Conservation (phyloP, 2,329 filamentous ascomycete genomes). For the Coniosporium uncinatum region DNA sequence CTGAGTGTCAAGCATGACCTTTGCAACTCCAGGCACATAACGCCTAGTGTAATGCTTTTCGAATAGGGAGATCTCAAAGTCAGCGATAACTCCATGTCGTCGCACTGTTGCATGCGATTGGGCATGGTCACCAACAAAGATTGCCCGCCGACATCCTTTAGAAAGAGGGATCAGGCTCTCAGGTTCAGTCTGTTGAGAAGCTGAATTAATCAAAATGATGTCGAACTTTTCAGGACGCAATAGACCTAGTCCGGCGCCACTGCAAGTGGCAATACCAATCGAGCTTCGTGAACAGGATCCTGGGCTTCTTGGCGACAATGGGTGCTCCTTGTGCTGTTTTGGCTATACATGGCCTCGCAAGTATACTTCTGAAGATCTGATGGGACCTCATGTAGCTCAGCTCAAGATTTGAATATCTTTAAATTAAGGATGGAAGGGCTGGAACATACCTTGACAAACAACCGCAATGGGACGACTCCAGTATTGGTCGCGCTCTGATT, state of each 20-base stretch:
- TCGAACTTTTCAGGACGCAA: conserved; percentile 30
- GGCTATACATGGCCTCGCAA: conserved; percentile 24
- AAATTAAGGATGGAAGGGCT: background rate
- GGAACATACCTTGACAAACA: conserved; percentile 14
- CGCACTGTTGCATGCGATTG: conserved; percentile 38
- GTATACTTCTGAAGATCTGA: conserved; percentile 13
- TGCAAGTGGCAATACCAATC: conserved; percentile 38
- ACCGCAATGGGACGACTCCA: conserved; percentile 11
- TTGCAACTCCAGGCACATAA: conserved; percentile 12
- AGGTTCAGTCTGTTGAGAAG: conserved; percentile 40
- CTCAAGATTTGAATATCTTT: background rate
- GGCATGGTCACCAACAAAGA: conserved; percentile 40
- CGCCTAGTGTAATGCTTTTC: conserved; percentile 29
- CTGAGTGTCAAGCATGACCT: conserved; percentile 37
- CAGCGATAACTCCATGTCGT: conserved; percentile 22
- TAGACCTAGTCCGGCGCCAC: conserved; percentile 33
- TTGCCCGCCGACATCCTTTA: conserved; percentile 34
- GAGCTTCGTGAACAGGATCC: conserved; percentile 24
- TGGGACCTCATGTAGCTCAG: conserved; percentile 17
- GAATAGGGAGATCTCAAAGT: conserved; percentile 36
- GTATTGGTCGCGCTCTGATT: conserved; percentile 4
- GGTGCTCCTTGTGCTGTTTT: conserved; percentile 19
- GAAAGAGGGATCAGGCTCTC: conserved; percentile 31
- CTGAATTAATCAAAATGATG: conserved; percentile 38
- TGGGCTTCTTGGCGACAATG: conserved; percentile 25